Evolutionary conservation across 129 eudicot species (phyloP).

Genomic region (Lactuca sativa): DNA sequence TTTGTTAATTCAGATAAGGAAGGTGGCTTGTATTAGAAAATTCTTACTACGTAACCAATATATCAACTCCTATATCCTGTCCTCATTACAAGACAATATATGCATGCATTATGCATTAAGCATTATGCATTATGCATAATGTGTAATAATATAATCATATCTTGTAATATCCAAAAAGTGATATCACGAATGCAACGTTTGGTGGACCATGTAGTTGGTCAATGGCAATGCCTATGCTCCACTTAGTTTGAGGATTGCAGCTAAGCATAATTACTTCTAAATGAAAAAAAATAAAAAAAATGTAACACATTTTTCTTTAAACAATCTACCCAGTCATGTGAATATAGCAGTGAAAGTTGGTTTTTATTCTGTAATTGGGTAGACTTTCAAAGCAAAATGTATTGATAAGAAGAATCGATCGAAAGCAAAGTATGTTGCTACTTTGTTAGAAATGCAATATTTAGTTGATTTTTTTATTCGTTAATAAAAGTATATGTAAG

Average conservation of each 20-base stretch:
- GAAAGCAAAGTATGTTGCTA: not conserved
- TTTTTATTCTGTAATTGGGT: too few species aligned
- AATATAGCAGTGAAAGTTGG: too few species aligned
- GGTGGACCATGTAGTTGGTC: conserved; percentile 37
- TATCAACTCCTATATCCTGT: conserved; percentile 18
- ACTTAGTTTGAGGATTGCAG: conserved; percentile 28
- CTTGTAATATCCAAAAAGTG: conserved; percentile 25
- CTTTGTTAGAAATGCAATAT: not conserved
- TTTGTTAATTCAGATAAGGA: too few species aligned
- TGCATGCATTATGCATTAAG: conserved; percentile 15
- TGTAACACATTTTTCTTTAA: too few species aligned
- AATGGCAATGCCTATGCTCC: conserved; percentile 25
- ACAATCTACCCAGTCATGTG: too few species aligned
- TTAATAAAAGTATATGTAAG: conserved; percentile 16
- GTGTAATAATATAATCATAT: conserved; percentile 19
- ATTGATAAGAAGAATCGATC: too few species aligned
- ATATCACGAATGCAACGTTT: conserved; percentile 18
- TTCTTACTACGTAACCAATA: conserved; percentile 1
- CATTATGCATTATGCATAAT: conserved; percentile 8
- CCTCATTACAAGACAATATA: conserved; percentile 32
- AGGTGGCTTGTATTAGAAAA: conserved; percentile 1
- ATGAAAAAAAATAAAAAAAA: not conserved
- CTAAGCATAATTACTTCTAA: conserved; percentile 13
- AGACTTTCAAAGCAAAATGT: too few species aligned
- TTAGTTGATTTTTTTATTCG: not conserved